These are phyloP conservation scores for Tetragonia tetragonoides DNA, from an alignment of 148 eudicot species.

Conservation along the genomic window DNA sequence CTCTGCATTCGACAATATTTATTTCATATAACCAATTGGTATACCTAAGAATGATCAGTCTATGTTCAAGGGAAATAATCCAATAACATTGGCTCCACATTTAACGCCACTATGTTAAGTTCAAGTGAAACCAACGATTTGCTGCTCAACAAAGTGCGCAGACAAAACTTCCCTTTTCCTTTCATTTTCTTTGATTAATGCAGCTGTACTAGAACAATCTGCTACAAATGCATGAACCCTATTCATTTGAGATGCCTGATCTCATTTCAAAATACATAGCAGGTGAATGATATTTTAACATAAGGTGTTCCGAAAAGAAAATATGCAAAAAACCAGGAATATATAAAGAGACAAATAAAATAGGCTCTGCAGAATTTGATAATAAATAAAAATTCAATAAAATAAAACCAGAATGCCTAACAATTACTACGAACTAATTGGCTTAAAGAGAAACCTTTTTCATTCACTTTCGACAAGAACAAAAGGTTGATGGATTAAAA, in stretches of 20 bases:
- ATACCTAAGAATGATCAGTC: not conserved
- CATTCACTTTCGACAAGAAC: not conserved
- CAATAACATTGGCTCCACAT: not conserved
- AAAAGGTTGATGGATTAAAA: too few relatives aligned
- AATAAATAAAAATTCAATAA: not conserved
- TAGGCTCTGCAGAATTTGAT: not conserved
- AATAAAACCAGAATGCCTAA: not conserved
- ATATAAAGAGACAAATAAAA: not conserved
- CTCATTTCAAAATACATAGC: too few relatives aligned
- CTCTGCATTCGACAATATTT: not conserved
- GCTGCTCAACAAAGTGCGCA: not conserved
- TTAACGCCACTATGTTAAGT: not conserved
- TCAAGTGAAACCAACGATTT: not conserved
- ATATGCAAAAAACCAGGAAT: too few relatives aligned
- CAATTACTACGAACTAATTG: not conserved
- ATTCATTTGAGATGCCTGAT: too few relatives aligned
- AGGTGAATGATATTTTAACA: too few relatives aligned
- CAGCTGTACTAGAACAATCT: too few relatives aligned
- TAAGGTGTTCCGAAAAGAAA: too few relatives aligned
- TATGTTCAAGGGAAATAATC: not conserved
- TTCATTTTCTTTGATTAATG: too few relatives aligned
- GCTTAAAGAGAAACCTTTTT: not conserved
- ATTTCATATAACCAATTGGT: not conserved
- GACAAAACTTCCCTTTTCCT: not conserved
- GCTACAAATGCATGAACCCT: too few relatives aligned